These are phyloP conservation scores for Monotropa hypopitys DNA, from an alignment of 179 eudicot species.

Conservation along the genomic window DNA sequence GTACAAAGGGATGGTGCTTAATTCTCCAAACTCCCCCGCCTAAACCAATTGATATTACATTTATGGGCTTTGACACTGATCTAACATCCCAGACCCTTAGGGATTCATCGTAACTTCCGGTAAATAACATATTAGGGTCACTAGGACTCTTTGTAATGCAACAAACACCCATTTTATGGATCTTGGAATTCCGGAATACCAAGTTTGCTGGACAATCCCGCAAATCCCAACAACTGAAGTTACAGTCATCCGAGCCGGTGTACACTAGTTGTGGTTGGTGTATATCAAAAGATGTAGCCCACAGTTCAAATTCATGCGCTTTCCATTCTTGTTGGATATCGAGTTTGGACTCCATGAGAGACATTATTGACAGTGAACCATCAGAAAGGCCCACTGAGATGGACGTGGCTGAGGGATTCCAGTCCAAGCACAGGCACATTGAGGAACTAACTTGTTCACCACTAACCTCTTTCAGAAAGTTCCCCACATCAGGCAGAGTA, in stretches of 20 bases:
- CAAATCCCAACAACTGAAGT: conserved; percentile 76
- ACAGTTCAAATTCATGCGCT: conserved; percentile 84
- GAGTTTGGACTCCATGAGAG: conserved; percentile 45
- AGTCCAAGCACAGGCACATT: conserved; percentile 89
- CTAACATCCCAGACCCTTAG: conserved; percentile 81
- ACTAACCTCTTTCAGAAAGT: conserved; percentile 31
- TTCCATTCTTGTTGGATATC: conserved; percentile 56
- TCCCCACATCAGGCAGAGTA: conserved; percentile 26
- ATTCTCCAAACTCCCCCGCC: conserved; percentile 99
- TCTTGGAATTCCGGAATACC: conserved; percentile 66
- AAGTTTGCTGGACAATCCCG: conserved; percentile 36
- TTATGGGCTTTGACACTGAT: conserved; percentile 57
- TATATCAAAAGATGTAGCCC: conserved; percentile 76
- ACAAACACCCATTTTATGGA: conserved; percentile 74
- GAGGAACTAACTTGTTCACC: conserved; percentile 57
- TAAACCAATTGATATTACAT: conserved; percentile 47
- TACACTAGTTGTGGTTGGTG: conserved; percentile 72
- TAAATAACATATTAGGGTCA: conserved; percentile 47
- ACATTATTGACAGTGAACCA: conserved; percentile 66
- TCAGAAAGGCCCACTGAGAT: conserved; percentile 67
- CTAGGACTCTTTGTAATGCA: conserved; percentile 69
- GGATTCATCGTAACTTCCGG: conserved; percentile 83
- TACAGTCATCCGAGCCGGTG: conserved; percentile 92
- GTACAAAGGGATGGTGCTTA: conserved; percentile 57
- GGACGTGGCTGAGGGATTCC: conserved; percentile 64